Conservation (phyloP, 768 basidiomycete genomes). For the Suillus variegatus region DNA sequence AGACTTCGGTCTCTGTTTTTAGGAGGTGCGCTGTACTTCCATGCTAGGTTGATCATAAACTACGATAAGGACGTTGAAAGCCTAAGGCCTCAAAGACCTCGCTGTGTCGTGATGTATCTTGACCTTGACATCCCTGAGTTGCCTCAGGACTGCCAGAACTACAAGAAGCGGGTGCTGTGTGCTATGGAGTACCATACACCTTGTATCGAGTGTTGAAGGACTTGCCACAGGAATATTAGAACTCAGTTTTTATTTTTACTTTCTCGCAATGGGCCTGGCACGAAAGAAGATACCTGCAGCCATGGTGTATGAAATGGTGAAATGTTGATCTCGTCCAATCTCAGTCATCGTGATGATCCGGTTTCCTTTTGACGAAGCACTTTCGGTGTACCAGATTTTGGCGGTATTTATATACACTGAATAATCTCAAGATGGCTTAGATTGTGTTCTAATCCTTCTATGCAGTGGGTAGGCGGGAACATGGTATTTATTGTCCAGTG, state of each 20-base stretch:
- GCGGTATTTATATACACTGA: not conserved
- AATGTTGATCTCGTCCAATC: not conserved
- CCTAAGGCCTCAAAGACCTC: slow-evolving; percentile 14
- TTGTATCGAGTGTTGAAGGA: slow-evolving; percentile 51
- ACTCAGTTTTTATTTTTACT: slow-evolving; percentile 27
- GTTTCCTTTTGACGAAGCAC: not conserved
- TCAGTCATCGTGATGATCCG: not conserved
- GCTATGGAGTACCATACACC: slow-evolving; percentile 39
- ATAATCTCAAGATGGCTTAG: not conserved
- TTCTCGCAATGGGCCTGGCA: not conserved
- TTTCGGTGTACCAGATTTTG: not conserved
- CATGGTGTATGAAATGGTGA: not conserved
- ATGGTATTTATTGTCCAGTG: not conserved
- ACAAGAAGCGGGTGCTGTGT: slow-evolving; percentile 28
- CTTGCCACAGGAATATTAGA: slow-evolving; percentile 26
- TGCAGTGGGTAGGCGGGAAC: not conserved
- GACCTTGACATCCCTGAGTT: slow-evolving; percentile 21
- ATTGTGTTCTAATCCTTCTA: not conserved
- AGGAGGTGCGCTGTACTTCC: slow-evolving; percentile 59
- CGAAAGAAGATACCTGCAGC: not conserved
- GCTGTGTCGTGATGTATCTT: not conserved
- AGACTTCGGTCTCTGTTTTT: slow-evolving; percentile 48
- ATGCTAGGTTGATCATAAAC: slow-evolving; percentile 57
- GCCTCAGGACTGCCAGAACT: slow-evolving; percentile 56
- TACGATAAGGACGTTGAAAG: slow-evolving; percentile 43